Evolutionary conservation across 2,329 filamentous ascomycete genomes (phyloP).

Genomic region (Pestalotiopsis sp.): DNA sequence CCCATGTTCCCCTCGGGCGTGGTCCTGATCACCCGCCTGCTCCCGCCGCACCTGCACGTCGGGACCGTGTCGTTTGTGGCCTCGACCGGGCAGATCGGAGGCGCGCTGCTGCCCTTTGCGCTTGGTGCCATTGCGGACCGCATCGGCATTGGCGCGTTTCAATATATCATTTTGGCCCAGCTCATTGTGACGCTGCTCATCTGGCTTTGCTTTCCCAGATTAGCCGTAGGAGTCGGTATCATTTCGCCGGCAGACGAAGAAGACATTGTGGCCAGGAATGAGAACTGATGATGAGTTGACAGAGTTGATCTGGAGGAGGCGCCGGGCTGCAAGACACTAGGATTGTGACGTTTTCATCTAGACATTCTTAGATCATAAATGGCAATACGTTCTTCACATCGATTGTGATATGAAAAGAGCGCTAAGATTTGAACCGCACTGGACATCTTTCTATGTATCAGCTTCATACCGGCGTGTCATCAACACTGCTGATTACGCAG

Average conservation of each 20-base stretch:
- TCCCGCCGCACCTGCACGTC: slow-evolving; percentile 43
- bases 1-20: slow-evolving; percentile 46
- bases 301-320: no score
- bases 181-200: not conserved
- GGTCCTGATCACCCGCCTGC: slow-evolving; percentile 36
- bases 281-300: not conserved
- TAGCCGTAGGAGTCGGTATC: not conserved
- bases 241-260: not conserved
- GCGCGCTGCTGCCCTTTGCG: slow-evolving; percentile 43
- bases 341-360: no score
- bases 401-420: no score
- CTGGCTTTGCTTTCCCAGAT: slow-evolving; percentile 8
- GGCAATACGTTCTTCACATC: no score
- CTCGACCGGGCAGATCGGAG: slow-evolving; percentile 46
- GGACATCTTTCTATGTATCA: no score
- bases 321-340: no score
- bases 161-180: slow-evolving; percentile 25
- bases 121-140: slow-evolving; percentile 43
- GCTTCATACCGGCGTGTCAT: no score
- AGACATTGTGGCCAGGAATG: not conserved
- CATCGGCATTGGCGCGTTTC: slow-evolving; percentile 41
- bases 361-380: no score
- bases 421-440: no score
- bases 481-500: no score
- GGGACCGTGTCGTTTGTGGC: slow-evolving; percentile 46